Evolutionary conservation across 2,329 filamentous ascomycete species (phyloP).

Genomic region (Diaporthe ilicicola): DNA sequence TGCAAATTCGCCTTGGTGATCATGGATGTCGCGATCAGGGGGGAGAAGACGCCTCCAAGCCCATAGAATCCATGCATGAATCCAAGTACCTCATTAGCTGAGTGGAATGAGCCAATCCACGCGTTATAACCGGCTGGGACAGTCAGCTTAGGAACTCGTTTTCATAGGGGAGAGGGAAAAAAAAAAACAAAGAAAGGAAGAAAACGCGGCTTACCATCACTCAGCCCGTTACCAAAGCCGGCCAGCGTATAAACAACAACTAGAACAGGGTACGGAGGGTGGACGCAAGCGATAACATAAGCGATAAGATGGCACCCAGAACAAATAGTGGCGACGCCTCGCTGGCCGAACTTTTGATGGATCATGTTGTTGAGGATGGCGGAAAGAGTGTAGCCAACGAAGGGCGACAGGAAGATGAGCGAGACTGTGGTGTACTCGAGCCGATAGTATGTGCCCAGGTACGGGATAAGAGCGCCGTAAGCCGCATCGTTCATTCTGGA

Average conservation of each 20-base stretch:
- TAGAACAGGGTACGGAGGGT: constrained; percentile 74
- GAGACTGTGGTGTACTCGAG: constrained; percentile 58
- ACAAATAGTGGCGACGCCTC: constrained; percentile 71
- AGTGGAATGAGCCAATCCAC: too few species aligned
- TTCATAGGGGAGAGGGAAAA: too few species aligned
- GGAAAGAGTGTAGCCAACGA: constrained; percentile 54
- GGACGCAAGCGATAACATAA: constrained; percentile 69
- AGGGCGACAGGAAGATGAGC: constrained; percentile 56
- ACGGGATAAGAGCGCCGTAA: constrained; percentile 51
- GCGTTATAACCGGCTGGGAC: too few species aligned
- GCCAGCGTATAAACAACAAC: constrained; percentile 72
- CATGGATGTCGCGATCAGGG: constrained; percentile 75
- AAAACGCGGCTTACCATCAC: constrained; percentile 50
- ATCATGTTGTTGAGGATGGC: constrained; percentile 54
- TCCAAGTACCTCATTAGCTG: constrained; percentile 75
- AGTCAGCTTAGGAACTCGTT: too few species aligned
- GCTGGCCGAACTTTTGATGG: constrained; percentile 61
- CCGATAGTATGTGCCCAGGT: constrained; percentile 46
- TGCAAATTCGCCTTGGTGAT: constrained; percentile 66
- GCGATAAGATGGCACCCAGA: constrained; percentile 69
- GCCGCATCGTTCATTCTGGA: constrained; percentile 67
- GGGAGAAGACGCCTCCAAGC: constrained; percentile 72
- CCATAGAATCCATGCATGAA: constrained; percentile 76
- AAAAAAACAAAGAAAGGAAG: too few species aligned
- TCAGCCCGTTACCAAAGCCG: constrained; percentile 75